A percentile compares a stretch with the other conserved stretches of the same genome.
These are phyloP conservation scores for Pleurotus platypus DNA, from an alignment of 768 basidiomycete species.

Conservation along the genomic window DNA sequence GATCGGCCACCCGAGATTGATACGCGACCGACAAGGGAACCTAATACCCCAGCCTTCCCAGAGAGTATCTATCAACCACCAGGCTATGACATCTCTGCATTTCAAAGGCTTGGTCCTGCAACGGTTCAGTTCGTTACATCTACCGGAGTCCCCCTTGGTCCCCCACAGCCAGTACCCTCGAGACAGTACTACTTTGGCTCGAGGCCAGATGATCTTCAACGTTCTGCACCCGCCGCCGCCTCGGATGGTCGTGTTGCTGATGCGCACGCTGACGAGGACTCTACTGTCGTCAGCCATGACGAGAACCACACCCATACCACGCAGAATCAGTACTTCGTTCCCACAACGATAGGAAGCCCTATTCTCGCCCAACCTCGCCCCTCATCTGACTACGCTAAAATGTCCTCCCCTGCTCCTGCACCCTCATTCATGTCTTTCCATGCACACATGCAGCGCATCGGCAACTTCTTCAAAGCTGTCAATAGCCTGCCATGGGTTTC, in stretches of 20 bases:
- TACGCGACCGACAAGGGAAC: too few species aligned
- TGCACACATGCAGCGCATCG: conserved; percentile 29
- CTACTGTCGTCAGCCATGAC: not conserved
- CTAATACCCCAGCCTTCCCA: not conserved
- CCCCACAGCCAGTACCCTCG: not conserved
- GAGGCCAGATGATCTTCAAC: not conserved
- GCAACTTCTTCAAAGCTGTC: conserved; percentile 29
- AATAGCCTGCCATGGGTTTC: conserved; percentile 43
- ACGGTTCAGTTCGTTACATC: conserved; percentile 4
- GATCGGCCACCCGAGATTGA: too few species aligned
- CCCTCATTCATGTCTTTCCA: conserved; percentile 28
- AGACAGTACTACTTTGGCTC: not conserved
- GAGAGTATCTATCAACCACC: not conserved
- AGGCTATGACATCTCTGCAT: not conserved
- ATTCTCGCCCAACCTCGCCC: conserved; percentile 36
- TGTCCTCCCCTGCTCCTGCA: conserved; percentile 40
- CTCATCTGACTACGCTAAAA: conserved; percentile 45
- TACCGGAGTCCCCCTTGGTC: conserved; percentile 1
- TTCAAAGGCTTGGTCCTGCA: not conserved
- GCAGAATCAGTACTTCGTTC: not conserved
- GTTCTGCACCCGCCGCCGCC: not conserved
- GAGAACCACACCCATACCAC: not conserved
- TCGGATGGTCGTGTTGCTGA: not conserved
- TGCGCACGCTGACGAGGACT: not conserved
- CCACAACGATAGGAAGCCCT: conserved; percentile 21